phyloP scores from a whole-genome alignment of 2,329 filamentous ascomycete genomes.

The Cordyceps tenuipes region DNA sequence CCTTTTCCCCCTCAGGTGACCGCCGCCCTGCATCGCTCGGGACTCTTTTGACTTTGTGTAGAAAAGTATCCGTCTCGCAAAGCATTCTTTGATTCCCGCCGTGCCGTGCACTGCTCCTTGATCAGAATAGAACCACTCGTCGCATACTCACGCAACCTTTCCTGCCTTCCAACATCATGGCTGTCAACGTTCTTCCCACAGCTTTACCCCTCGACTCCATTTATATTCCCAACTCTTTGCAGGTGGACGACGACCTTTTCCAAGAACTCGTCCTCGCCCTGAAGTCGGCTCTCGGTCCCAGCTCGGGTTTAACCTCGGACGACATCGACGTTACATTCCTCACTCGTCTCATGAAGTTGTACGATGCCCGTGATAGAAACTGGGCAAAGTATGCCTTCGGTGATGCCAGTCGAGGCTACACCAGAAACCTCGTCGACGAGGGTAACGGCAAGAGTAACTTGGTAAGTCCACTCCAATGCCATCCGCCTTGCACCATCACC shows the following conservation, averaged over 20 bases:
- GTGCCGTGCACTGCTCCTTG: background rate
- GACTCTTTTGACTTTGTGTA: background rate
- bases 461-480: slow-evolving; percentile 33
- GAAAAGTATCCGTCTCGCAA: background rate
- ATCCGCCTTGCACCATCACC: background rate
- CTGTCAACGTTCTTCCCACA: slow-evolving; percentile 12
- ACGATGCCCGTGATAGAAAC: slow-evolving; percentile 58
- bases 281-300: slow-evolving; percentile 66
- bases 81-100: background rate
- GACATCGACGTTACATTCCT: slow-evolving; percentile 71
- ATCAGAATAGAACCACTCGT: slow-evolving; percentile 1
- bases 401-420: slow-evolving; percentile 66
- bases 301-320: slow-evolving; percentile 71
- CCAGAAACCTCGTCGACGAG: slow-evolving; percentile 80
- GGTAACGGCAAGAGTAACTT: slow-evolving; percentile 75
- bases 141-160: background rate
- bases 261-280: slow-evolving; percentile 65
- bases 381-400: slow-evolving; percentile 70
- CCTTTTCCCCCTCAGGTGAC: slow-evolving; percentile 5
- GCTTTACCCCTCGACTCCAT: slow-evolving; percentile 12
- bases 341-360: slow-evolving; percentile 63
- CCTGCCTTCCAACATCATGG: slow-evolving; percentile 9
- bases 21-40: background rate
- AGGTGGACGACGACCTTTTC: slow-evolving; percentile 41
- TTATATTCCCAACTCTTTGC: slow-evolving; percentile 4